These are phyloP conservation scores for Lasiosphaeriaceae sp. DNA, from an alignment of 495 filamentous ascomycete genomes.

Conservation along the genomic window DNA sequence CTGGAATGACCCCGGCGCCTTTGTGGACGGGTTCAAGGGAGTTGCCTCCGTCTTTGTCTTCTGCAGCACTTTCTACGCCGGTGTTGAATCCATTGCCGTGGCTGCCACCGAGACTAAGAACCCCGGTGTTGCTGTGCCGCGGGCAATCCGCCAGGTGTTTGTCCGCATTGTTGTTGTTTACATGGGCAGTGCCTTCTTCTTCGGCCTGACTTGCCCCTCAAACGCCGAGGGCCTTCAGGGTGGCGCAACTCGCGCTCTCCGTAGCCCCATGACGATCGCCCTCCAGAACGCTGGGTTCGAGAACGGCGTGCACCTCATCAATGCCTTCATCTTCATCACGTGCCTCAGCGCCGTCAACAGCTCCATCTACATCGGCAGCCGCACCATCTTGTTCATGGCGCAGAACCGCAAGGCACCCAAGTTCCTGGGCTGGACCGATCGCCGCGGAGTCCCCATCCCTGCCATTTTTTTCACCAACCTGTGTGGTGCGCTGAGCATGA, in stretches of 20 bases:
- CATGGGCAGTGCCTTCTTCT: slow-evolving; percentile 69
- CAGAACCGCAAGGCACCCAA: slow-evolving; percentile 60
- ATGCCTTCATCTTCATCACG: slow-evolving; percentile 66
- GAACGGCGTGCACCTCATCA: slow-evolving; percentile 60
- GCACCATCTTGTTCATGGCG: slow-evolving; percentile 65
- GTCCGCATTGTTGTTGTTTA: slow-evolving; percentile 74
- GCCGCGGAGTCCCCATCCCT: slow-evolving; percentile 60
- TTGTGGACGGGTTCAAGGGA: slow-evolving; percentile 61
- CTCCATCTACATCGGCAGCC: slow-evolving; percentile 63
- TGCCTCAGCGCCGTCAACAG: slow-evolving; percentile 67
- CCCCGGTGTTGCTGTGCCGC: slow-evolving; percentile 63
- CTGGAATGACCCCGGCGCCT: slow-evolving; percentile 67
- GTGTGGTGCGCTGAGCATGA: slow-evolving; percentile 63
- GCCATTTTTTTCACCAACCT: slow-evolving; percentile 60
- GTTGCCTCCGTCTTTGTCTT: slow-evolving; percentile 58
- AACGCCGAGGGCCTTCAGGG: slow-evolving; percentile 46
- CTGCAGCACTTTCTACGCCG: slow-evolving; percentile 69
- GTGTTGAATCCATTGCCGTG: slow-evolving; percentile 70
- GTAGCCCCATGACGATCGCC: slow-evolving; percentile 59
- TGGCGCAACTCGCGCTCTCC: slow-evolving; percentile 44
- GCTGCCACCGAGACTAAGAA: slow-evolving; percentile 73
- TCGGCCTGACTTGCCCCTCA: slow-evolving; percentile 54
- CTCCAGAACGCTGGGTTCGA: slow-evolving; percentile 54
- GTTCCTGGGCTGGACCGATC: slow-evolving; percentile 61
- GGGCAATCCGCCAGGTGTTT: slow-evolving; percentile 72